Evolutionary conservation across 2,329 filamentous ascomycete genomes (phyloP).

Genomic region (Colletotrichum eleusines): DNA sequence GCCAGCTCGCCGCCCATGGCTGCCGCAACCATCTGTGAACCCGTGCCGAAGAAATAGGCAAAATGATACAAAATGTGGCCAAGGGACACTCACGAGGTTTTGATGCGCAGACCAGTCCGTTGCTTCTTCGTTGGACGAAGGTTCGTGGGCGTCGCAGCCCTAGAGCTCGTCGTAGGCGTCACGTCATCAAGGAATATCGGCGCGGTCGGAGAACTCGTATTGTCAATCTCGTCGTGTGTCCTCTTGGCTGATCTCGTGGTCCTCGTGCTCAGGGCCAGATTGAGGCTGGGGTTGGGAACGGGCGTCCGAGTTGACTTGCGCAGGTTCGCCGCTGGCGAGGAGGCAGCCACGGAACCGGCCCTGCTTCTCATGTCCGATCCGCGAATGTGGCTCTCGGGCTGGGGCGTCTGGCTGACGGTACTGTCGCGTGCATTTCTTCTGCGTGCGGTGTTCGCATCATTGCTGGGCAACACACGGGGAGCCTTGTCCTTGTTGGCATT

Average conservation of each 20-base stretch:
- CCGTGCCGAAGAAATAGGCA: conserved; percentile 14
- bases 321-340: conserved; percentile 35
- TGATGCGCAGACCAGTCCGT: conserved; percentile 73
- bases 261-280: conserved; percentile 47
- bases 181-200: conserved; percentile 62
- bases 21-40: conserved; percentile 13
- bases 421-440: conserved; percentile 54
- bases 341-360: conserved; percentile 48
- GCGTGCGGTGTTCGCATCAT: conserved; percentile 51
- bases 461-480: conserved; percentile 32
- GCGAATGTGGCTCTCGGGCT: conserved; percentile 56
- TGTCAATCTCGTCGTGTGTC: conserved; percentile 66
- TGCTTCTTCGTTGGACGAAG: conserved; percentile 70
- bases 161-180: conserved; percentile 64
- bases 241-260: conserved; percentile 66
- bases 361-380: conserved; percentile 38
- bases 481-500: conserved; percentile 45
- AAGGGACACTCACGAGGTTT: conserved; percentile 72
- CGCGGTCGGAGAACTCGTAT: conserved; percentile 64
- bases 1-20: conserved; percentile 21
- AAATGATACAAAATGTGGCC: conserved; percentile 7
- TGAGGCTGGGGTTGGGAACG: conserved; percentile 23
- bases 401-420: conserved; percentile 52
- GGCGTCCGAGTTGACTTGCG: conserved; percentile 37
- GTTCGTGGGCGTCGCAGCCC: conserved; percentile 70